Evolutionary conservation across 2,329 filamentous ascomycete genomes (phyloP).

Genomic region (Fusarium ramigenum): DNA sequence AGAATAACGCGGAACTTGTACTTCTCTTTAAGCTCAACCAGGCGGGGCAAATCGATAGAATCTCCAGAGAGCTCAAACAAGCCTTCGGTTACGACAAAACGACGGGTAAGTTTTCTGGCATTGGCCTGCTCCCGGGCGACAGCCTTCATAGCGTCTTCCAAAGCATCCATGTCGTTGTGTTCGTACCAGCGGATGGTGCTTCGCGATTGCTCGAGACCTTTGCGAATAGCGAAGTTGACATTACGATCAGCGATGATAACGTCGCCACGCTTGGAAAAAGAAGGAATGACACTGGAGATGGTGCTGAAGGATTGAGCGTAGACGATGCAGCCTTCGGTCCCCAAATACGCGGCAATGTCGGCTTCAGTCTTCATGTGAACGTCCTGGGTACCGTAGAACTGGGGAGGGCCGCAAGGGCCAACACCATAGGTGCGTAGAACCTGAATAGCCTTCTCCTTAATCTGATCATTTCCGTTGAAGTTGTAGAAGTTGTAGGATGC

Average conservation of each 20-base stretch:
- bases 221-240: constrained; percentile 92
- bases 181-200: constrained; percentile 94
- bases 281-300: constrained; percentile 95
- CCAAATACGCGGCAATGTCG: constrained; percentile 90
- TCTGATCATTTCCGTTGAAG: constrained; percentile 88
- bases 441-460: constrained; percentile 95
- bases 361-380: constrained; percentile 97
- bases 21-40: constrained; percentile 92
- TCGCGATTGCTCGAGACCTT: constrained; percentile 90
- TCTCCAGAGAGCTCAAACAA: constrained; percentile 93
- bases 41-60: constrained; percentile 82
- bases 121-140: constrained; percentile 87
- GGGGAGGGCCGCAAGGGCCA: constrained; percentile 93
- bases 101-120: constrained; percentile 85
- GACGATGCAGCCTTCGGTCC: constrained; percentile 88
- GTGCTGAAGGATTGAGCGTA: constrained; percentile 97
- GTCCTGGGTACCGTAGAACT: constrained; percentile 98
- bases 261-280: constrained; percentile 96
- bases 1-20: constrained; percentile 99
- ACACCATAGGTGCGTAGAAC: constrained; percentile 95
- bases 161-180: constrained; percentile 94
- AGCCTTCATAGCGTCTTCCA: constrained; percentile 85
- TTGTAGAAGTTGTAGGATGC: constrained; percentile 98
- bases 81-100: constrained; percentile 96
- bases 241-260: constrained; percentile 96